phyloP scores from a whole-genome alignment of 2,329 filamentous ascomycete genomes.

The Chrysoporthe puriensis region DNA sequence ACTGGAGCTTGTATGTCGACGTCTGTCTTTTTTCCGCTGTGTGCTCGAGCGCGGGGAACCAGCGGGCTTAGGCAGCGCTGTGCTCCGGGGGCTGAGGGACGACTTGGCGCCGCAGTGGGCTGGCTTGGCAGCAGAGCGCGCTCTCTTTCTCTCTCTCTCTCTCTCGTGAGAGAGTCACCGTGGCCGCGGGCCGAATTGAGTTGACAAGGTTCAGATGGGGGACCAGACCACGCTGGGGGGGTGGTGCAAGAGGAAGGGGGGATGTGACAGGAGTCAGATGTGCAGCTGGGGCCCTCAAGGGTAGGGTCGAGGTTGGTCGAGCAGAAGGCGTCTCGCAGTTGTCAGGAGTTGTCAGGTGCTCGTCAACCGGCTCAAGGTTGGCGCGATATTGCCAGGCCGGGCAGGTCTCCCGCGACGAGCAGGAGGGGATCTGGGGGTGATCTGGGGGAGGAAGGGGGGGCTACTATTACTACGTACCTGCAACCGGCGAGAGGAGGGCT shows the following conservation, averaged over 20 bases:
- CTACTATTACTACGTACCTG: not conserved
- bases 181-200: too few relatives aligned
- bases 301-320: not conserved
- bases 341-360: slow-evolving; percentile 14
- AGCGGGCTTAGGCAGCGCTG: not conserved
- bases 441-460: not conserved
- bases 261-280: not conserved
- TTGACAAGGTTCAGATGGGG: not conserved
- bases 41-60: not conserved
- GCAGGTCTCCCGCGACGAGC: not conserved
- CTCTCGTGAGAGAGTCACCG: too few relatives aligned
- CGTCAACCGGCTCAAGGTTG: slow-evolving; percentile 9
- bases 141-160: too few relatives aligned
- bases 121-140: not conserved
- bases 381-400: slow-evolving; percentile 6
- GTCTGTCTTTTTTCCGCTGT: too few relatives aligned
- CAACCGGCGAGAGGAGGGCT: not conserved
- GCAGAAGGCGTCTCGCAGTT: not conserved
- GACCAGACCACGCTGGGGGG: too few relatives aligned
- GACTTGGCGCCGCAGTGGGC: not conserved
- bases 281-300: not conserved
- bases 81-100: not conserved
- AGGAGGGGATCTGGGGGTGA: not conserved
- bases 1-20: not conserved
- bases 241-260: not conserved